phyloP scores from a whole-genome alignment of 345 rosid genomes.

The Sisymbrium altissimum region DNA sequence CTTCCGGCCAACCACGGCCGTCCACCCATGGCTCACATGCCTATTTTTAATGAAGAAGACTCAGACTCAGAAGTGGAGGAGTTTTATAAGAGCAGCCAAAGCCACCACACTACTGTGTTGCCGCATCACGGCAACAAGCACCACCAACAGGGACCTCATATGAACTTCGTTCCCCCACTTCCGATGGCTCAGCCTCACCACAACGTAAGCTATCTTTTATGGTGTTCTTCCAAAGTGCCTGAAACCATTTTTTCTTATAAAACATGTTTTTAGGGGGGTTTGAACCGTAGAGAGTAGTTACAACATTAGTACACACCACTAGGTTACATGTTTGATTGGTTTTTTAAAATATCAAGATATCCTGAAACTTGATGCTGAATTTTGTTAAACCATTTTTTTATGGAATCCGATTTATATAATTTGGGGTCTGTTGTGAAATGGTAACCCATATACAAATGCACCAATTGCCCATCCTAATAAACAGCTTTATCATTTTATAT shows the following conservation, averaged over 20 bases:
- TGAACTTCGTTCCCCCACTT: conserved; percentile 17
- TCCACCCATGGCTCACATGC: conserved; percentile 28
- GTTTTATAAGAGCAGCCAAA: not conserved
- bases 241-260: too few relatives aligned
- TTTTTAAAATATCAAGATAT: not conserved
- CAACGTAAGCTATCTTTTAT: conserved; percentile 10
- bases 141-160: conserved; percentile 17
- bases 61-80: conserved; percentile 25
- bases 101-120: conserved; percentile 4
- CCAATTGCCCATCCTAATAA: not conserved
- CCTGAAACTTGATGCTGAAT: not conserved
- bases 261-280: not conserved
- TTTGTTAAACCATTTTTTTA: not conserved
- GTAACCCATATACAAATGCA: not conserved
- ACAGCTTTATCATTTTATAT: not conserved
- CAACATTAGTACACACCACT: not conserved
- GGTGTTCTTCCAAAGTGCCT: not conserved
- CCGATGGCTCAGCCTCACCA: conserved; percentile 11
- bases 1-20: conserved; percentile 27
- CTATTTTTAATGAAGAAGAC: conserved; percentile 19
- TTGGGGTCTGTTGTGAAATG: not conserved
- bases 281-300: not conserved
- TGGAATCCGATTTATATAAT: not conserved
- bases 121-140: not conserved
- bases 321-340: not conserved